Evolutionary conservation across 1,284 basidiomycete species (phyloP), one percentile per base, ranked within the genome.

Genomic region (Laetiporus sulphureus): DNA sequence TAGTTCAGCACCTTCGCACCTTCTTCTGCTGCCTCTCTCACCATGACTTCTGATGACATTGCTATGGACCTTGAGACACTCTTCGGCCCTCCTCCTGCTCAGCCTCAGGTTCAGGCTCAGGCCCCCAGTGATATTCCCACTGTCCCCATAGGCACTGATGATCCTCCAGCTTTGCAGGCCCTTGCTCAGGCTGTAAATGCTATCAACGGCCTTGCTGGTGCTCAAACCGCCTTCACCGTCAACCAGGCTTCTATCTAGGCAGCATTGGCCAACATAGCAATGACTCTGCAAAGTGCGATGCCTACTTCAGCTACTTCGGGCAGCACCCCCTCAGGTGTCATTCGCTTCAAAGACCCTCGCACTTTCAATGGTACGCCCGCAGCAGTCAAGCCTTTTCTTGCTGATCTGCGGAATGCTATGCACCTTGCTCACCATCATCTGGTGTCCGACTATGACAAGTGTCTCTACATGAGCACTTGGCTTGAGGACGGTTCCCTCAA

Each of bases 131-230:
- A 40, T n/a, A 40, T 32, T 27, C 38, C 63, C 84, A 13, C 84
- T 88, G 64, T 77, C 77, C 45, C 69, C 72, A 16, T 88, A 87
- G 56, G 76, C 75, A 1, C 75, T 76, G 23, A 71, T 69, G 2
- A 80, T 89, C 45, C 72, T 75, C 3, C 65, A n/a, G 77, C 52
- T 72, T 95, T 47, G 83, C 95, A 77, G 75, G 86, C 54, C 79
- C 83, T 42, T 98, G 90, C 71, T 93, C n/a, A 91, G 58, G 86
- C 87, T 29, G 68, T 81, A 12, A 92, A 92, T 13, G 89, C 91
- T 6, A 70, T 75, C n/a, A 95, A 99, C 60, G 91, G 94, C 44
- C 81, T 98, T 44, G 69, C 81, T 23, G 85, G 90, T 49, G 95
- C 96, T 2, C 92, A 94, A 59, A 76, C 75, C 7, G 94, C 99